phyloP scores from a whole-genome alignment of 2,329 filamentous ascomycete species.

The Paraphaeosphaeria sporulosa region DNA sequence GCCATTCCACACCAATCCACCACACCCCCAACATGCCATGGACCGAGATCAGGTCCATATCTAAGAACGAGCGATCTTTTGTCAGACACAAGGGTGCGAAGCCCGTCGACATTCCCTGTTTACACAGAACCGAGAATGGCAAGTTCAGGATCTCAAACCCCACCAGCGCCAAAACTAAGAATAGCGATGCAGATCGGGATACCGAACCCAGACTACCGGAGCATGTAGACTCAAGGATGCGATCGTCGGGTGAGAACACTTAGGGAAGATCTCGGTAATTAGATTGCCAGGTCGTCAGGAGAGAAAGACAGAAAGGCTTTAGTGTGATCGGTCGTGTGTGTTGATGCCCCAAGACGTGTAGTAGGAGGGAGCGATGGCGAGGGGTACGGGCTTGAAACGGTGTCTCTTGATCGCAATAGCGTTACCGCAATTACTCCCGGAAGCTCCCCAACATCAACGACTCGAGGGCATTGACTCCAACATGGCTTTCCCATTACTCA shows the following conservation, averaged over 20 bases:
- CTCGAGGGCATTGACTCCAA: no score
- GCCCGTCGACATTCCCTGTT: not conserved
- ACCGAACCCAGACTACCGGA: not conserved
- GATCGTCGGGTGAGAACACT: not conserved
- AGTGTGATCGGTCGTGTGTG: not conserved
- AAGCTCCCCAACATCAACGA: not conserved
- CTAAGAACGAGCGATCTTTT: not conserved
- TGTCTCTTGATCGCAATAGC: not conserved
- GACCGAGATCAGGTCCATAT: not conserved
- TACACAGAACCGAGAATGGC: not conserved
- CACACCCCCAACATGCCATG: not conserved
- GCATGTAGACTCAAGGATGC: not conserved
- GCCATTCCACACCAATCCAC: not conserved
- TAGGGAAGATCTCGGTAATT: no score
- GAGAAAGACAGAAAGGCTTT: not conserved
- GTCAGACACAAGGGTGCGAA: not conserved
- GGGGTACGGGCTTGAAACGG: not conserved
- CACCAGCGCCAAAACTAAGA: not conserved
- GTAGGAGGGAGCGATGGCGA: not conserved
- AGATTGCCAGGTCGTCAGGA: not conserved
- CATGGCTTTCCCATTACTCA: not conserved
- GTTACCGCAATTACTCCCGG: not conserved
- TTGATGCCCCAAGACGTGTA: not conserved
- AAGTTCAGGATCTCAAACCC: not conserved
- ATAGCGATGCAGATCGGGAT: not conserved